Evolutionary conservation across 2,329 filamentous ascomycete genomes (phyloP), one percentile per base, ranked within the genome.

Genomic region (Aureobasidium namibiae): DNA sequence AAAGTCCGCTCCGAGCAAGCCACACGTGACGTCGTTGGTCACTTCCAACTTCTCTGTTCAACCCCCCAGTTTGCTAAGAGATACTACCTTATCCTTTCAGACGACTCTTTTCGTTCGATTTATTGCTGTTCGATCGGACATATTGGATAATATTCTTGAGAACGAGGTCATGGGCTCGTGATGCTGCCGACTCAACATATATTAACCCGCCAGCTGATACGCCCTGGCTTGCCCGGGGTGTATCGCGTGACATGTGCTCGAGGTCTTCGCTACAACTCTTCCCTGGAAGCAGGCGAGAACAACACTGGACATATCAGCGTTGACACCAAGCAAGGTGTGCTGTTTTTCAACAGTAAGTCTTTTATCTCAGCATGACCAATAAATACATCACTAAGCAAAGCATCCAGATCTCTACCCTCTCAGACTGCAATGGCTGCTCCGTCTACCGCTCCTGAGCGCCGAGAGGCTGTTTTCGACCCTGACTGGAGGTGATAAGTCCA

Each of bases 331-430:
- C 90, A 97, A 75, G 86, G 87, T 0, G 85, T 97, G 46, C 73
- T 96, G 7, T 99, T 95, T 75, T 86, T 97, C 68, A 91, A 95
- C 70, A 95, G 89, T 92, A 74, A 70, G 84, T 68, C 36, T 36
- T n/a, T 46, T 29, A 11, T 34, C 34, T 6, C 24, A n/a, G 1
- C 4, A 1, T 6, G 7, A 2, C 6, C 7, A 16, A 18, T n/a
- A n/a, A 23, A 13, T 21, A 26, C 26, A 16, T 5, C 13, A 36
- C 52, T 56, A 14, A 29, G 42, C 10, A 16, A 39, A 48, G 7
- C 24, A 21, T 23, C 7, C 54, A 92, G 89, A 94, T 73, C 81
- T 97, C 52, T 95, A 95, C 62, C 92, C 92, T 0, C 78, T 94
- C 29, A 88, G 84, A 65, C 79, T 96, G 34, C 80, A 82, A 66